Evolutionary conservation across 2,329 filamentous ascomycete species (phyloP).

Genomic region (Diplocarpon mali): DNA sequence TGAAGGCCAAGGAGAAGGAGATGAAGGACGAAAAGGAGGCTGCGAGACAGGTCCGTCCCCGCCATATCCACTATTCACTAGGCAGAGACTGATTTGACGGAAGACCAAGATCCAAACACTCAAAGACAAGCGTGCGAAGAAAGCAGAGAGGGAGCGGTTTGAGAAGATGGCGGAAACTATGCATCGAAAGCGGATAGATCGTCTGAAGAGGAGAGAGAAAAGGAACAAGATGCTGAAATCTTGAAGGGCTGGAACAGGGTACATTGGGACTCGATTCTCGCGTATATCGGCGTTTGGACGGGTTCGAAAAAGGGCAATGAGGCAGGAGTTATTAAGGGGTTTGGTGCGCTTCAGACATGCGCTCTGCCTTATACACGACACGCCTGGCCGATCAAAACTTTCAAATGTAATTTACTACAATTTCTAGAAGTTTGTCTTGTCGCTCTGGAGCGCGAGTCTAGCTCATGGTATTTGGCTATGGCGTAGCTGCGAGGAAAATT

Average conservation of each 20-base stretch:
- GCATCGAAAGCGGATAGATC: conserved; percentile 90
- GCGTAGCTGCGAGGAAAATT: too few relatives aligned
- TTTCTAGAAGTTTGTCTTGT: too few relatives aligned
- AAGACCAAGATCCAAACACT: conserved; percentile 69
- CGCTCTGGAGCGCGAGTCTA: too few relatives aligned
- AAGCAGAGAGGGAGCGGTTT: conserved; percentile 88
- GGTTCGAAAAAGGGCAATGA: too few relatives aligned
- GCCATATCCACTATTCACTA: background rate
- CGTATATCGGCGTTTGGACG: conserved; percentile 2
- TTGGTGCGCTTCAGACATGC: too few relatives aligned
- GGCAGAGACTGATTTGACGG: conserved; percentile 3
- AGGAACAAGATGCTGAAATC: conserved; percentile 74
- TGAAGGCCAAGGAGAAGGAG: conserved; percentile 89
- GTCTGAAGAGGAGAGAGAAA: conserved; percentile 92
- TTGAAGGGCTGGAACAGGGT: conserved; percentile 30
- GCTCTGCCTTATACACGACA: too few relatives aligned
- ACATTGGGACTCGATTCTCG: background rate
- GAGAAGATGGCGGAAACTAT: conserved; percentile 95
- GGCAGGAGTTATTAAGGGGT: too few relatives aligned
- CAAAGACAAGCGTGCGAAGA: conserved; percentile 74
- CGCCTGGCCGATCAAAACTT: too few relatives aligned
- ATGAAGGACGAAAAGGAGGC: conserved; percentile 93
- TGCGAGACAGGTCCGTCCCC: conserved; percentile 58
- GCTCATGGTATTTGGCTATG: too few relatives aligned
- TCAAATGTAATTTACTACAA: too few relatives aligned